Evolutionary conservation across 345 rosid genomes (phyloP).

Genomic region (Excoecaria agallocha): DNA sequence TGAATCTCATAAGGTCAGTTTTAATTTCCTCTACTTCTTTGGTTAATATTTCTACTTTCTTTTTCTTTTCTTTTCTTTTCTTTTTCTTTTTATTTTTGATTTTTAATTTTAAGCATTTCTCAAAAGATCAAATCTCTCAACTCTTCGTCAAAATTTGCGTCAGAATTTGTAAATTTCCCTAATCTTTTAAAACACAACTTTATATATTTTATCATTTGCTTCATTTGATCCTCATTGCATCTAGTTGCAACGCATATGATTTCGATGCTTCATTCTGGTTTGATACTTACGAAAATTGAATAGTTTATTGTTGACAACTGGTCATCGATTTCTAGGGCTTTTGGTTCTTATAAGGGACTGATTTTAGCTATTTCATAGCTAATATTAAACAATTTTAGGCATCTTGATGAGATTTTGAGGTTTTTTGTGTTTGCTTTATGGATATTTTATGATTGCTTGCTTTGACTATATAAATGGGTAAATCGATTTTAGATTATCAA

Average conservation of each 20-base stretch:
- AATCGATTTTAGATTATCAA: too few relatives aligned
- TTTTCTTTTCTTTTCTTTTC: too few relatives aligned
- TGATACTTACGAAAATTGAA: constrained; percentile 1
- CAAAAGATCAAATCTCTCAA: background rate
- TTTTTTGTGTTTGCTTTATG: constrained; percentile 18
- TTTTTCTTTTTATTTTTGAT: background rate
- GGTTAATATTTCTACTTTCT: background rate
- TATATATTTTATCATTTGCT: too few relatives aligned
- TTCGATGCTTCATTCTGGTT: constrained; percentile 12
- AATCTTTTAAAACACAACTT: background rate
- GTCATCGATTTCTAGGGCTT: constrained; percentile 8
- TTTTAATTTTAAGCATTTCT: background rate
- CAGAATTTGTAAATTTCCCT: background rate
- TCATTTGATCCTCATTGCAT: constrained; percentile 10
- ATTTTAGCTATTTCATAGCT: constrained; percentile 24
- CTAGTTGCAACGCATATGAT: constrained; percentile 2
- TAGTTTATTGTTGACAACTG: background rate
- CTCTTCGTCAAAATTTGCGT: background rate
- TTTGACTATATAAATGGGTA: too few relatives aligned
- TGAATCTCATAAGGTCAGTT: too few relatives aligned
- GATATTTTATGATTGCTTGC: constrained; percentile 22
- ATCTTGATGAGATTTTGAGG: constrained; percentile 1
- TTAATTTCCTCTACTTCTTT: constrained; percentile 6
- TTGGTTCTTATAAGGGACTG: background rate
- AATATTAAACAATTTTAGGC: constrained; percentile 4